Base-by-base conservation (phyloP, 2,329 filamentous ascomycete genomes). In the Macrophomina tecta region DNA sequence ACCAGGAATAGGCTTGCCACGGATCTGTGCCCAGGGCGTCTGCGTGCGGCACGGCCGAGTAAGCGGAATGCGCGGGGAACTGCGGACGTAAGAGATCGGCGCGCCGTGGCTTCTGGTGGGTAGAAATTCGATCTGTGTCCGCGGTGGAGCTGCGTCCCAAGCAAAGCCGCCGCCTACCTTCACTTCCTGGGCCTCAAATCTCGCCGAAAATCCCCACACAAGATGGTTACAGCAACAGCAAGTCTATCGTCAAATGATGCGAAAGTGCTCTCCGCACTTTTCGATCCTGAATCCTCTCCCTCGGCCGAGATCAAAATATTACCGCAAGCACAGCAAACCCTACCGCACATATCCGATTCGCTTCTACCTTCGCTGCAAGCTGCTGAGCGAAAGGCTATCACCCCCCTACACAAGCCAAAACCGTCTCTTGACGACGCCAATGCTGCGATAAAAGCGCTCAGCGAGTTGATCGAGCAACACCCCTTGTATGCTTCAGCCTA, bases 401-500 rank as follows among this genome's bases (percentile, higher is more conserved):
- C 84, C 68, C 86, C 82, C 8, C 86, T 45, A 67, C 51, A 65
- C 67, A 68, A 28, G 58, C 72, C 8, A 69, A 71, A 36, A 1
- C 51, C 14, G 71, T 55, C 67, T 12, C 73, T 72, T 18, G 70
- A 75, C 3, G 30, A 34, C 9, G 48, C 62, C 30, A 53, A 63
- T 23, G n/a, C 32, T n/a, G 73, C 74, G 1, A 68, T 75, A 9
- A 40, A 76, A 9, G 77, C 80, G 5, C 80, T 94, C 5, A 82
- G 84, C 36, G 74, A 77, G 2, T 81, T 93, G 38, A 85, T 93
- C 48, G 73, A 80, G 2, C 77, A 85, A 30, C 75, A 87, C 64
- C 89, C 91, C 3, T 77, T 80, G 38, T 94, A 94, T 76, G 90
- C 91, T 28, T 91, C 89, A 69, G 90, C 88, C 5, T 85, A 87